phyloP scores from a whole-genome alignment of 1,139 yeast genomes.

The Ogataea hybrid region DNA sequence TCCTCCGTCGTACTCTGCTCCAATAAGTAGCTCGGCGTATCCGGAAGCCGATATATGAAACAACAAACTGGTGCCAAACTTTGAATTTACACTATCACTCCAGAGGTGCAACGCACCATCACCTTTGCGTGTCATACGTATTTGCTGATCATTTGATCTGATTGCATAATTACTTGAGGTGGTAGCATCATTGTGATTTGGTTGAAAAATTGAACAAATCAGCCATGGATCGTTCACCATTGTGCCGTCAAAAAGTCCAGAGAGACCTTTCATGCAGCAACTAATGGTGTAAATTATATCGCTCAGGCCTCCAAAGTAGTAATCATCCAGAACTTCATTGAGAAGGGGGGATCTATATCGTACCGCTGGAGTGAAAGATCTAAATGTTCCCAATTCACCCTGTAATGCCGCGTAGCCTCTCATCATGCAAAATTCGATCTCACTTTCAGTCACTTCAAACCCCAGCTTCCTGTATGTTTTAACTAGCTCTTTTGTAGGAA shows the following conservation, averaged over 20 bases:
- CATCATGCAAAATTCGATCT: slow-evolving; percentile 44
- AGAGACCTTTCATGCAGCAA: slow-evolving; percentile 37
- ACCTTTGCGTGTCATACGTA: not conserved
- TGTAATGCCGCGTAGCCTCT: slow-evolving; percentile 49
- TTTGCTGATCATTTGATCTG: not conserved
- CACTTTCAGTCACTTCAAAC: slow-evolving; percentile 27
- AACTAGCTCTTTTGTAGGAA: slow-evolving; percentile 40
- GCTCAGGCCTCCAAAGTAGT: slow-evolving; percentile 50
- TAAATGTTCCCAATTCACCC: slow-evolving; percentile 36
- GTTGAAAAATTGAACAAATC: slow-evolving; percentile 26
- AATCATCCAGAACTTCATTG: slow-evolving; percentile 40
- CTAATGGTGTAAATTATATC: slow-evolving; percentile 42
- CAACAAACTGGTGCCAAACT: slow-evolving; percentile 43
- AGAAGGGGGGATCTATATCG: slow-evolving; percentile 51
- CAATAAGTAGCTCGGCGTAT: slow-evolving; percentile 40
- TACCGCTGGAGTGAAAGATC: slow-evolving; percentile 7
- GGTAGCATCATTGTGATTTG: not conserved
- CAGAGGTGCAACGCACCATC: not conserved
- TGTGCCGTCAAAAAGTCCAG: slow-evolving; percentile 40
- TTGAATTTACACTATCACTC: slow-evolving; percentile 28
- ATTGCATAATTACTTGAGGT: not conserved
- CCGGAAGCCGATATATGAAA: slow-evolving; percentile 38
- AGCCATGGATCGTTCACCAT: slow-evolving; percentile 37
- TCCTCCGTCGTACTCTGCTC: too few species aligned
- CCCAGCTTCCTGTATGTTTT: slow-evolving; percentile 37